Evolutionary conservation across 2,329 filamentous ascomycete species (phyloP).

Genomic region (Ophiostoma australiae): DNA sequence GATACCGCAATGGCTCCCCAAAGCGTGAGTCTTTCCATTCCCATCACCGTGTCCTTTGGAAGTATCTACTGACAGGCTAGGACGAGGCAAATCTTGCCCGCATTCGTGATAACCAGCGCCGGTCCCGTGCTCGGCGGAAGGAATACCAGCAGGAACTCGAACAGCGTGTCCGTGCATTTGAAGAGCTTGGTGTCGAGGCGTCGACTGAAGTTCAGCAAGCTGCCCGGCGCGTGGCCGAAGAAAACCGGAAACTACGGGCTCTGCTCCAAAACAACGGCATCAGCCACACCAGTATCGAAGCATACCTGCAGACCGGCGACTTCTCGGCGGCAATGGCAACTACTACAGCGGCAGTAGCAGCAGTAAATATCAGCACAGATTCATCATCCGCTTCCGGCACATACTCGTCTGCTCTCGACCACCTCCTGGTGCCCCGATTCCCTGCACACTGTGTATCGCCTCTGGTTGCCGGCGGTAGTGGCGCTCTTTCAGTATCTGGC

Average conservation of each 20-base stretch:
- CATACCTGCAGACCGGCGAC: conserved; percentile 33
- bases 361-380: too few species aligned
- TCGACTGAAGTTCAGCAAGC: conserved; percentile 67
- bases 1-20: conserved; percentile 15
- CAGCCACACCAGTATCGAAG: conserved; percentile 50
- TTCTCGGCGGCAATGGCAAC: background rate
- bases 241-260: conserved; percentile 60
- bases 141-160: conserved; percentile 70
- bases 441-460: conserved; percentile 32
- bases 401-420: conserved; percentile 32
- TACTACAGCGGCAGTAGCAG: background rate
- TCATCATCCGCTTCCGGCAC: background rate
- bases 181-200: conserved; percentile 61
- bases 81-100: conserved; percentile 42
- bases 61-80: conserved; percentile 8
- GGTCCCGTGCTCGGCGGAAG: conserved; percentile 67
- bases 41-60: background rate
- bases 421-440: conserved; percentile 37
- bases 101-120: conserved; percentile 71
- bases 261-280: conserved; percentile 57
- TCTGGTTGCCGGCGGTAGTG: conserved; percentile 30
- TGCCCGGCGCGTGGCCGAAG: conserved; percentile 61
- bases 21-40: conserved; percentile 14
- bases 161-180: conserved; percentile 56
- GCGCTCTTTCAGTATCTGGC: conserved; percentile 10